phyloP scores from a whole-genome alignment of 371 early-diverging fungal species.

The Apophysomyces trapeziformis region DNA sequence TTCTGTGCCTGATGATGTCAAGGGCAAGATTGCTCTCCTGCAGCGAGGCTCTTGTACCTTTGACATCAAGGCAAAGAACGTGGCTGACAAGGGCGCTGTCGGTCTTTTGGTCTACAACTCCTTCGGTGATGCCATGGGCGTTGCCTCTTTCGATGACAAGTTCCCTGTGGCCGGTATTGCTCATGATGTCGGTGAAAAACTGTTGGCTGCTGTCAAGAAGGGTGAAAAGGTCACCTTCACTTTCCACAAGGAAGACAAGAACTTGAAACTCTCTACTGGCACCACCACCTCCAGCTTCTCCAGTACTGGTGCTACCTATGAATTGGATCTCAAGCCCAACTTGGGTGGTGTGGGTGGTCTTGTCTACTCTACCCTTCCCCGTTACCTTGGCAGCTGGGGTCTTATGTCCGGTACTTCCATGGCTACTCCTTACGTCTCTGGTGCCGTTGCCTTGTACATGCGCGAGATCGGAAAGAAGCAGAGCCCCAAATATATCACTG shows the following conservation, averaged over 20 bases:
- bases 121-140: conserved; percentile 17
- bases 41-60: conserved; percentile 63
- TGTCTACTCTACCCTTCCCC: conserved; percentile 67
- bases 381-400: conserved; percentile 51
- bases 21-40: conserved; percentile 50
- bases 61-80: conserved; percentile 47
- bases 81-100: conserved; percentile 48
- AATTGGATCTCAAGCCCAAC: conserved; percentile 50
- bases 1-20: conserved; percentile 22
- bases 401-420: conserved; percentile 66
- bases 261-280: conserved; percentile 29
- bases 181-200: conserved; percentile 24
- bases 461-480: conserved; percentile 33
- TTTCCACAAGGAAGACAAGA: conserved; percentile 8
- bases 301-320: conserved; percentile 45
- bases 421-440: conserved; percentile 77
- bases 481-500: conserved; percentile 24
- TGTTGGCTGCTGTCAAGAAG: conserved; percentile 18
- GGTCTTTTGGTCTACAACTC: conserved; percentile 54
- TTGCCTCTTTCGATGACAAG: conserved; percentile 10
- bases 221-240: conserved; percentile 11
- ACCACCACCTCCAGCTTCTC: conserved; percentile 52
- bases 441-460: conserved; percentile 62
- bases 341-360: conserved; percentile 68
- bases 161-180: conserved; percentile 44